phyloP scores from a whole-genome alignment of 2,329 filamentous ascomycete genomes.

The Fusarium robinianum region DNA sequence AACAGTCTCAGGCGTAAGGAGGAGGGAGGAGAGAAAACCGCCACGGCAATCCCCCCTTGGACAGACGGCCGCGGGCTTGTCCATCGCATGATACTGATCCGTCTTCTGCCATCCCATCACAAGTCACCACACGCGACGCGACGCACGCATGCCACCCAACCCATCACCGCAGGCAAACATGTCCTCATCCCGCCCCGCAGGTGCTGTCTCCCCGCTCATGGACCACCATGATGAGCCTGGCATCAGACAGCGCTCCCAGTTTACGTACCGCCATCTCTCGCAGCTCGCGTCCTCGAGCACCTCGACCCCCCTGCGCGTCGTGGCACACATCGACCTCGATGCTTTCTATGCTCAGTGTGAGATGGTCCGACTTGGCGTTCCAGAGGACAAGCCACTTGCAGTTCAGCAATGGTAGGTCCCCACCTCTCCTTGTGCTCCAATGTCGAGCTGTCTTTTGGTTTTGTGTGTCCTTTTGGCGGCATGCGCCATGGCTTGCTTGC shows the following conservation, averaged over 20 bases:
- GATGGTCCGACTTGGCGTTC: slow-evolving; percentile 78
- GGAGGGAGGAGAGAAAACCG: too few relatives aligned
- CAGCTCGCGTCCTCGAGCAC: slow-evolving; percentile 73
- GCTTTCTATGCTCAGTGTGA: slow-evolving; percentile 98
- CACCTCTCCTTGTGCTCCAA: background rate
- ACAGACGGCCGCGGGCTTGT: too few relatives aligned
- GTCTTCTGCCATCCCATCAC: background rate
- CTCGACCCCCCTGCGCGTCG: slow-evolving; percentile 78
- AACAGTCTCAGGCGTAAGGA: too few relatives aligned
- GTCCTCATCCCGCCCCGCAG: slow-evolving; percentile 24
- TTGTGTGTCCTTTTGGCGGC: background rate
- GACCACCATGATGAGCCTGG: slow-evolving; percentile 29
- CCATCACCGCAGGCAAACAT: slow-evolving; percentile 20
- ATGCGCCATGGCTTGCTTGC: background rate
- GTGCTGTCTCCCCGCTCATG: slow-evolving; percentile 37
- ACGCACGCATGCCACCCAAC: background rate
- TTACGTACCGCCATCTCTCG: slow-evolving; percentile 82
- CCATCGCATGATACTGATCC: slow-evolving; percentile 11
- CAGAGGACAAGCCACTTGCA: slow-evolving; percentile 79
- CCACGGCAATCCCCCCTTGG: too few relatives aligned
- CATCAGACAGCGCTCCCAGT: slow-evolving; percentile 65
- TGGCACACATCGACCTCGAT: slow-evolving; percentile 93
- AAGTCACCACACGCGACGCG: background rate
- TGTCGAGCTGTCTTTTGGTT: background rate
- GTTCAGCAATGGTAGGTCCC: slow-evolving; percentile 82